Conservation (phyloP, 441 rosid species). For the Cnidoscolus chayamansa region DNA sequence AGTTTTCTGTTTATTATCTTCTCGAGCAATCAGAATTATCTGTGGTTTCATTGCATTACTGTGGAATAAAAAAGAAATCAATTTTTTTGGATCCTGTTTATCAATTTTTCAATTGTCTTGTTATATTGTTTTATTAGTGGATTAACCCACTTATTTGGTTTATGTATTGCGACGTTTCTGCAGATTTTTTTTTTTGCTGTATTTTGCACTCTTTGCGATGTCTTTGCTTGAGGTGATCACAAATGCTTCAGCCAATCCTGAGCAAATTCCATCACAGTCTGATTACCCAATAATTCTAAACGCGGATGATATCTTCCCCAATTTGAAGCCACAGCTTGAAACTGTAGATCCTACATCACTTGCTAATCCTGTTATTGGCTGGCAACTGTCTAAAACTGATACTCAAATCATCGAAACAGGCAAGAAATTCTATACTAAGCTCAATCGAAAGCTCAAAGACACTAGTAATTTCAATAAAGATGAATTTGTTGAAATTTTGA, state of each 20-base stretch:
- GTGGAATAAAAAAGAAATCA: too few relatives aligned
- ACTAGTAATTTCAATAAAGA: constrained; percentile 41
- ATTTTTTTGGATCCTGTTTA: too few relatives aligned
- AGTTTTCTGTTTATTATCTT: neutral
- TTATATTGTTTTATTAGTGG: neutral
- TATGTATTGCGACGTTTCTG: neutral
- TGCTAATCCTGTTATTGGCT: constrained; percentile 53
- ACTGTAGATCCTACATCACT: constrained; percentile 43
- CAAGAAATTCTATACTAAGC: constrained; percentile 46
- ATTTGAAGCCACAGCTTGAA: constrained; percentile 62
- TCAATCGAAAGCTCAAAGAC: constrained; percentile 58
- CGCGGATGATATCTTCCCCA: constrained; percentile 45
- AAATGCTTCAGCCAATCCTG: constrained; percentile 41
- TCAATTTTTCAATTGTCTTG: neutral
- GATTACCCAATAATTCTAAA: constrained; percentile 61
- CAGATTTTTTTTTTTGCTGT: constrained; percentile 17
- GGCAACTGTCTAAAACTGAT: constrained; percentile 55
- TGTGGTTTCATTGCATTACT: too few relatives aligned
- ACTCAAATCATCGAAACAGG: constrained; percentile 41
- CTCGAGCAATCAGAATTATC: neutral
- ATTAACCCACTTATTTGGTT: too few relatives aligned
- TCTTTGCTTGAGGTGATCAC: constrained; percentile 77
- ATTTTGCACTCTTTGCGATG: constrained; percentile 34
- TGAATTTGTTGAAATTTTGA: constrained; percentile 48
- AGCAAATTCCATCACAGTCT: constrained; percentile 29